Percentiles rank a stretch among this genome's conserved stretches.
phyloP scores from a whole-genome alignment of 352 stramenopile genomes.

The Globisporangium okanoganense region DNA sequence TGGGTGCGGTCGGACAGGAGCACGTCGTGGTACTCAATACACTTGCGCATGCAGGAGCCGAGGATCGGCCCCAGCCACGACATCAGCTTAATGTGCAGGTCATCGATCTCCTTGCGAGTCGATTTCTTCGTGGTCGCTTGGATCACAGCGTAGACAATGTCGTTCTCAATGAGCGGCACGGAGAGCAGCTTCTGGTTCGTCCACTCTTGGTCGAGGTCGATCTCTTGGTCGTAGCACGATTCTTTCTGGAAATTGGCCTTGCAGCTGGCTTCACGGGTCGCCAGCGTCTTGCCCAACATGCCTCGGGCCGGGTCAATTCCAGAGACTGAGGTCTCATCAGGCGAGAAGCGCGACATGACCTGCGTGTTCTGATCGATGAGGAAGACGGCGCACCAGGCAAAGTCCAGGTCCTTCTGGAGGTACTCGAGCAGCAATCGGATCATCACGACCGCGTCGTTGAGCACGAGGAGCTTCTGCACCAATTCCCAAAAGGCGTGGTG shows the following conservation, averaged over 20 bases:
- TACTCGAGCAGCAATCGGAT: constrained; percentile 68
- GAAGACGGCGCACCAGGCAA: constrained; percentile 54
- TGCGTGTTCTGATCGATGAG: constrained; percentile 72
- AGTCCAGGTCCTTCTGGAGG: constrained; percentile 48
- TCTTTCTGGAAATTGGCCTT: constrained; percentile 44
- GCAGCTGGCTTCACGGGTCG: constrained; percentile 28
- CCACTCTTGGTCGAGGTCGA: constrained; percentile 63
- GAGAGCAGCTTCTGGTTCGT: constrained; percentile 62
- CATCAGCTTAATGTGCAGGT: constrained; percentile 67
- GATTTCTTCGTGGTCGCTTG: constrained; percentile 49
- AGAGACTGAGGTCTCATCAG: constrained; percentile 41
- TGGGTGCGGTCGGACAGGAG: constrained; percentile 79
- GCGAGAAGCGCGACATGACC: constrained; percentile 71
- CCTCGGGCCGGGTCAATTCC: constrained; percentile 45
- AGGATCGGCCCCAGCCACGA: constrained; percentile 80
- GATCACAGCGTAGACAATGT: constrained; percentile 76
- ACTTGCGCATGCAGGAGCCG: constrained; percentile 81
- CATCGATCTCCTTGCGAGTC: constrained; percentile 41
- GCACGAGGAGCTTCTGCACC: constrained; percentile 56
- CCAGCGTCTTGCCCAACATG: constrained; percentile 44
- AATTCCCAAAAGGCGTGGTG: constrained; percentile 78
- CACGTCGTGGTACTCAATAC: constrained; percentile 84
- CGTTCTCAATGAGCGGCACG: constrained; percentile 69
- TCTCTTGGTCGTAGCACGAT: constrained; percentile 47
- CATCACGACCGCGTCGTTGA: constrained; percentile 79